A percentile compares a stretch with the other conserved stretches of the same genome.
These are phyloP conservation scores for Tetrahymena elliotti DNA, from an alignment of 73 alveolate species.

Conservation along the genomic window DNA sequence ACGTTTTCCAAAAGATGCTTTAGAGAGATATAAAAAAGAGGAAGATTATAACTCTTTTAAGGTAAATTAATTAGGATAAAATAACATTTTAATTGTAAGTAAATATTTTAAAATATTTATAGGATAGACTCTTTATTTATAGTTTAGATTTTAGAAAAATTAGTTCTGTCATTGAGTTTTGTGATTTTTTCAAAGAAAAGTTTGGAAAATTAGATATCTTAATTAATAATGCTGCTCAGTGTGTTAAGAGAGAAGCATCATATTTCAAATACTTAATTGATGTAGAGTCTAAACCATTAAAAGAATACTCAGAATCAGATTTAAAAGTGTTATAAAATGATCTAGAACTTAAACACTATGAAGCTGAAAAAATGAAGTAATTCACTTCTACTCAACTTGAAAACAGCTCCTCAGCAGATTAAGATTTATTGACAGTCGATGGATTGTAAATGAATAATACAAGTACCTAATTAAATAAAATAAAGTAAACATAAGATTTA, in stretches of 20 bases:
- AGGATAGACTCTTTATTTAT: slow-evolving; percentile 62
- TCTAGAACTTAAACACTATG: neutral
- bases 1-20: slow-evolving; percentile 86
- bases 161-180: slow-evolving; percentile 43
- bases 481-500: neutral
- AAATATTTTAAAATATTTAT: slow-evolving; percentile 33
- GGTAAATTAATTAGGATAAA: neutral
- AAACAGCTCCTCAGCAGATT: neutral
- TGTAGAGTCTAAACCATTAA: neutral
- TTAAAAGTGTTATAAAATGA: neutral
- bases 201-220: slow-evolving; percentile 46
- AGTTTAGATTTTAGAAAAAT: slow-evolving; percentile 42
- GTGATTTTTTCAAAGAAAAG: slow-evolving; percentile 34
- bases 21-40: slow-evolving; percentile 56
- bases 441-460: neutral
- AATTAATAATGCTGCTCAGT: slow-evolving; percentile 74
- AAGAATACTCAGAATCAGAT: neutral
- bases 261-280: neutral
- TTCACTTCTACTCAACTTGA: neutral
- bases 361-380: neutral
- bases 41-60: slow-evolving; percentile 46
- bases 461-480: neutral
- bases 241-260: slow-evolving; percentile 46
- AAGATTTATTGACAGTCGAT: neutral
- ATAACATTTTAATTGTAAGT: neutral